Percentiles rank a stretch among this genome's conserved stretches.
phyloP scores from a whole-genome alignment of 306 rosid genomes.

The Casuarina cunninghamiana region DNA sequence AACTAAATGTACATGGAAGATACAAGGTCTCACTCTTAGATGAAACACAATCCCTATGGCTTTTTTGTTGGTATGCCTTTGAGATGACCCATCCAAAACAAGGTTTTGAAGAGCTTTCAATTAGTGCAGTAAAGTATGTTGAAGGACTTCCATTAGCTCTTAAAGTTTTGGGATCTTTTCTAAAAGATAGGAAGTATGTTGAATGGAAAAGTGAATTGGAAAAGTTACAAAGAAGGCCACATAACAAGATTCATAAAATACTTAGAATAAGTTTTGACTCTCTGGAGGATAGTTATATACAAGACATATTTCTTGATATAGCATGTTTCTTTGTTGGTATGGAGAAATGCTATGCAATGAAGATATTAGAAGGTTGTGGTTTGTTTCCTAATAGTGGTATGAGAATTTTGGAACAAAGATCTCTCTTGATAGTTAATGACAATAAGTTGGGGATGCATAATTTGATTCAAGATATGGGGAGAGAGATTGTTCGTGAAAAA shows the following conservation, averaged over 20 bases:
- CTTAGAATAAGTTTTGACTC: constrained; percentile 33
- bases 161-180: constrained; percentile 37
- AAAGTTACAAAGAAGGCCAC: constrained; percentile 30
- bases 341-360: not conserved
- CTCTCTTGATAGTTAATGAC: constrained; percentile 27
- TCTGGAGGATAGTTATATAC: not conserved
- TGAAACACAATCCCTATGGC: not conserved
- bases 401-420: constrained; percentile 23
- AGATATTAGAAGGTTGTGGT: constrained; percentile 37
- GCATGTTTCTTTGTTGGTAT: constrained; percentile 42
- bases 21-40: no score
- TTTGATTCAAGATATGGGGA: not conserved
- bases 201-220: constrained; percentile 34
- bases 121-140: constrained; percentile 15
- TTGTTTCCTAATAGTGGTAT: constrained; percentile 34
- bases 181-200: constrained; percentile 9
- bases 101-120: constrained; percentile 11
- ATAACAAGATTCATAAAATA: constrained; percentile 27
- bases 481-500: constrained; percentile 1
- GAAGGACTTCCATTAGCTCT: constrained; percentile 46
- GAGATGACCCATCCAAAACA: not conserved
- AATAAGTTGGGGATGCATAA: constrained; percentile 25
- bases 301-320: constrained; percentile 44
- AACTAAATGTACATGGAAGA: not conserved
- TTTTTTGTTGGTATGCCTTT: constrained; percentile 42